Conservation (phyloP, 2,329 filamentous ascomycete species). For the Hymenoscyphus infarciens region DNA sequence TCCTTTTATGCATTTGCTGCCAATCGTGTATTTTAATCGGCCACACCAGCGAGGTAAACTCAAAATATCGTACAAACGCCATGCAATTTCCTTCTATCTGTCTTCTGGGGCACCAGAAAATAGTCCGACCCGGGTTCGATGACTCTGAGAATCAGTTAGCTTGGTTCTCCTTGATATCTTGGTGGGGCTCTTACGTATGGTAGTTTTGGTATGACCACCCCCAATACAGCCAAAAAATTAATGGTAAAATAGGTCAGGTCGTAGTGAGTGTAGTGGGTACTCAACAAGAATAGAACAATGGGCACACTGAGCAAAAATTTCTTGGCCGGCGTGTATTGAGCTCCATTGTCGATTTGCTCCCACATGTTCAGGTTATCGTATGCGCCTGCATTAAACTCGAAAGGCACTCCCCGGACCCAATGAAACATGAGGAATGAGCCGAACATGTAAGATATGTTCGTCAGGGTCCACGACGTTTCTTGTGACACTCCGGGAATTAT, state of each 20-base stretch:
- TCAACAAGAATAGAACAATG: constrained; percentile 89
- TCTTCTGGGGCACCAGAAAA: constrained; percentile 69
- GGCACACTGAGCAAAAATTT: constrained; percentile 96
- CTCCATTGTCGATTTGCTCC: constrained; percentile 99
- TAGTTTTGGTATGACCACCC: constrained; percentile 92
- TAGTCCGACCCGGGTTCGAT: constrained; percentile 72
- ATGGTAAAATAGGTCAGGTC: constrained; percentile 95
- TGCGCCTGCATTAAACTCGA: constrained; percentile 97
- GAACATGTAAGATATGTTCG: constrained; percentile 99
- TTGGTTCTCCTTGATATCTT: constrained; percentile 1
- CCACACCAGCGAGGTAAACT: constrained; percentile 24
- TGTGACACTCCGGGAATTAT: constrained; percentile 95
- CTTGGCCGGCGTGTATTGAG: constrained; percentile 97
- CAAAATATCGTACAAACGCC: constrained; percentile 34
- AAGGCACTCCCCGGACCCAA: constrained; percentile 94
- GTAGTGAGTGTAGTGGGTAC: constrained; percentile 99
- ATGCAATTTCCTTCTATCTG: constrained; percentile 32
- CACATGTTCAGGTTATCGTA: constrained; percentile 99
- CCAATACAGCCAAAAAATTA: constrained; percentile 90
- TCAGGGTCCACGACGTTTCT: constrained; percentile 97
- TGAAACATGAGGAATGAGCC: constrained; percentile 99
- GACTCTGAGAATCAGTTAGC: constrained; percentile 53
- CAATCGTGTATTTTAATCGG: constrained; percentile 28
- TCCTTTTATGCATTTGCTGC: constrained; percentile 25
- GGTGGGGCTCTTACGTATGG: constrained; percentile 67